Conservation (phyloP, 495 filamentous ascomycete genomes). For the Aspergillus nidulans region DNA sequence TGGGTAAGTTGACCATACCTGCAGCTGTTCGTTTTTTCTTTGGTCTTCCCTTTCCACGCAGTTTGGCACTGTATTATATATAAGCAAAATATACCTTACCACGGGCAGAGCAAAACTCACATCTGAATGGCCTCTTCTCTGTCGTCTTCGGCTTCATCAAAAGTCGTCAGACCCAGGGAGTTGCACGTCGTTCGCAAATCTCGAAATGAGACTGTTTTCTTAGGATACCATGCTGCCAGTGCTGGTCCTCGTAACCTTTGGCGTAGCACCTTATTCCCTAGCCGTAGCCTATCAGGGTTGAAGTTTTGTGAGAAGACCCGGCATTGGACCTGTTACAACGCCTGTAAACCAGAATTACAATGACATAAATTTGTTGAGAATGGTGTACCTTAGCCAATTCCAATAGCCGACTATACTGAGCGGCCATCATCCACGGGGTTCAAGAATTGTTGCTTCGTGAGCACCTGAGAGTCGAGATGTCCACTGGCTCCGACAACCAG, state of each 20-base stretch:
- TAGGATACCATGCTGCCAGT: slow-evolving; percentile 82
- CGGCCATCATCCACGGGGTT: slow-evolving; percentile 61
- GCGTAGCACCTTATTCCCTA: slow-evolving; percentile 84
- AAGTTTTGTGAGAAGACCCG: slow-evolving; percentile 85
- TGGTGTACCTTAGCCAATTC: slow-evolving; percentile 71
- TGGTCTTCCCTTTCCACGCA: slow-evolving; percentile 80
- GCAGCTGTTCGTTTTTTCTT: slow-evolving; percentile 78
- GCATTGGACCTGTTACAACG: slow-evolving; percentile 65
- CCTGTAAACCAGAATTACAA: not conserved
- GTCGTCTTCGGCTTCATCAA: slow-evolving; percentile 72
- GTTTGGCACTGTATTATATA: slow-evolving; percentile 51
- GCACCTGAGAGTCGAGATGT: not conserved
- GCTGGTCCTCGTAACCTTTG: slow-evolving; percentile 76
- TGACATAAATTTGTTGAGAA: not conserved
- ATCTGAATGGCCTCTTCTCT: slow-evolving; percentile 71
- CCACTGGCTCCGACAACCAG: too few species aligned
- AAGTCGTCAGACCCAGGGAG: slow-evolving; percentile 56
- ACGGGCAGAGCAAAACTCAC: slow-evolving; percentile 30
- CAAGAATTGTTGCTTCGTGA: not conserved
- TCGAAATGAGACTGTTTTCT: slow-evolving; percentile 60
- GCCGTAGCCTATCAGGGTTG: slow-evolving; percentile 75
- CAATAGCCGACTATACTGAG: slow-evolving; percentile 65
- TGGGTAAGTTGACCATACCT: slow-evolving; percentile 42
- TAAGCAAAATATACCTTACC: slow-evolving; percentile 1
- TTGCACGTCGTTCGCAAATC: slow-evolving; percentile 55